phyloP scores from a whole-genome alignment of 306 rosid genomes.

The Myrica gale region DNA sequence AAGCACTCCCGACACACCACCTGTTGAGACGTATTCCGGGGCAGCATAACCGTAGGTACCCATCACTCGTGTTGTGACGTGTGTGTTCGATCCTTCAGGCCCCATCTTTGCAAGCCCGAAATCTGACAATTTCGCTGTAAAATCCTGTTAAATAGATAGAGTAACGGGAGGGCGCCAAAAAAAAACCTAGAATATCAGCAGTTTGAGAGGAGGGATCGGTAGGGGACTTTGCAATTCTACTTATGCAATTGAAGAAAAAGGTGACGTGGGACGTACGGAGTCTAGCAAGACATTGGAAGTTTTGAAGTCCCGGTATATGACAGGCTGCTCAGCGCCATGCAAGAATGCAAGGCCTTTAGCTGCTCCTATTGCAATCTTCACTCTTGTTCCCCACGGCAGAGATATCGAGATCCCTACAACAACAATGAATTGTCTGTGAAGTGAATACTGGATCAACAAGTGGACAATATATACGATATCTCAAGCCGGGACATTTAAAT shows the following conservation, averaged over 20 bases:
- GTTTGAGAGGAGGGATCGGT: not conserved
- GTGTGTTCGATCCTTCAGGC: conserved; percentile 91
- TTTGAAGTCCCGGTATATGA: conserved; percentile 91
- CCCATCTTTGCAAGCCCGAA: conserved; percentile 98
- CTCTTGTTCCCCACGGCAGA: conserved; percentile 85
- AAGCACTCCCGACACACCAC: conserved; percentile 11
- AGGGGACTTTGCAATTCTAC: too few relatives aligned
- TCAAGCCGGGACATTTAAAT: too few relatives aligned
- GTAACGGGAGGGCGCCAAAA: conserved; percentile 2
- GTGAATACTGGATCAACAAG: too few relatives aligned
- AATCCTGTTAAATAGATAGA: conserved; percentile 48
- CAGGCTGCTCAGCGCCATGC: conserved; percentile 92
- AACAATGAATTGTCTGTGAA: too few relatives aligned
- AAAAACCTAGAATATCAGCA: not conserved
- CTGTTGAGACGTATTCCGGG: conserved; percentile 90
- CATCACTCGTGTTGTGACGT: conserved; percentile 92
- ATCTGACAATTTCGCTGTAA: conserved; percentile 89
- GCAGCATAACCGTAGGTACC: conserved; percentile 98
- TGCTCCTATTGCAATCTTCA: conserved; percentile 78
- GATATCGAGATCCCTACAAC: conserved; percentile 68
- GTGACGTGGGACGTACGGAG: conserved; percentile 45
- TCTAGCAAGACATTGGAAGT: conserved; percentile 92
- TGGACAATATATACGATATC: too few relatives aligned
- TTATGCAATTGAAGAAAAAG: not conserved
- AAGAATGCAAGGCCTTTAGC: conserved; percentile 93